Percentiles rank a stretch among this genome's conserved stretches.
Evolutionary conservation across 2,329 filamentous ascomycete species (phyloP).

Genomic region (Xylaria sp.): DNA sequence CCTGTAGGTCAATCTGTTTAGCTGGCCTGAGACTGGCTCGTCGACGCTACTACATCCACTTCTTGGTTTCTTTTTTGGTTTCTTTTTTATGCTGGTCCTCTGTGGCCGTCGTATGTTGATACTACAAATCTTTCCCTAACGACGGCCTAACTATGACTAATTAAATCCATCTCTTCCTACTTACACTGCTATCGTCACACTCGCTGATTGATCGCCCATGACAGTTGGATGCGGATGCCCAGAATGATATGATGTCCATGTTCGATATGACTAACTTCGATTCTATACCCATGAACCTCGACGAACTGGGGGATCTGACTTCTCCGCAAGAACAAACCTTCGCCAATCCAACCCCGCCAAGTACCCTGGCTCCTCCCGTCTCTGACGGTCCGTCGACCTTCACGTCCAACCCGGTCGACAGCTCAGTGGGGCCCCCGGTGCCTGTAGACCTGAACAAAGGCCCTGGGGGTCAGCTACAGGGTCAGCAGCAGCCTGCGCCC

Average conservation of each 20-base stretch:
- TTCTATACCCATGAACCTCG: slow-evolving; percentile 46
- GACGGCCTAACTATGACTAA: slow-evolving; percentile 1
- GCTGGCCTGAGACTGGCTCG: slow-evolving; percentile 12
- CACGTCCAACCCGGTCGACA: slow-evolving; percentile 42
- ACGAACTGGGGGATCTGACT: slow-evolving; percentile 45
- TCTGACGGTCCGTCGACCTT: slow-evolving; percentile 41
- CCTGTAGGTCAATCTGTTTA: slow-evolving; percentile 42
- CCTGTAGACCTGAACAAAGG: slow-evolving; percentile 48
- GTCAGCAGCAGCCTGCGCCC: slow-evolving; percentile 31
- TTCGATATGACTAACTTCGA: slow-evolving; percentile 48
- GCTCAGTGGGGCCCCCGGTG: slow-evolving; percentile 37
- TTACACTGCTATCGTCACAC: not conserved
- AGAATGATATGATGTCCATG: slow-evolving; percentile 49
- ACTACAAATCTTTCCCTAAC: not conserved
- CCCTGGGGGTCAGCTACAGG: slow-evolving; percentile 45
- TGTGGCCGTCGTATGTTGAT: not conserved
- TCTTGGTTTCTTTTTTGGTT: not conserved
- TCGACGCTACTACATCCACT: not conserved
- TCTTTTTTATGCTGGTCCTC: not conserved
- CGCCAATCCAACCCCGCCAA: slow-evolving; percentile 40
- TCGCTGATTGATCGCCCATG: slow-evolving; percentile 30
- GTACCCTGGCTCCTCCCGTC: slow-evolving; percentile 36
- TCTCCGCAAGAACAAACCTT: slow-evolving; percentile 42
- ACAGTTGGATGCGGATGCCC: slow-evolving; percentile 45
- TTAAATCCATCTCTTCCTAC: not conserved